Evolutionary conservation across 192 early-diverging fungal species (phyloP), one percentile per base, ranked within the genome.

Genomic region (Geranomyces variabilis): DNA sequence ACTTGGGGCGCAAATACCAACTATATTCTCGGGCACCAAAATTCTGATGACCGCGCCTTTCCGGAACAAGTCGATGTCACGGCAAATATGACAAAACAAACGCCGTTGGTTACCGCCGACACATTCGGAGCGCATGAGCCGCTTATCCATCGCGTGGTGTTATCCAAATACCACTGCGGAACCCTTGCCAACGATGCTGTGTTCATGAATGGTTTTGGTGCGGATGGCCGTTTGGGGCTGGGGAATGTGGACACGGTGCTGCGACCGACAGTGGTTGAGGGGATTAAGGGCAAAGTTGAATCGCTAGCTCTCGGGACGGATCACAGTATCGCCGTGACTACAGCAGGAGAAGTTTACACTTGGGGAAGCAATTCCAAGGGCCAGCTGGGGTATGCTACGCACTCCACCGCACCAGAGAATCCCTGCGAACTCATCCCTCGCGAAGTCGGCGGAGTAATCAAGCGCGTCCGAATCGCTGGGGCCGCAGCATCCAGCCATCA

Each of bases 1-100:
- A 90, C 88, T 0, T 93, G 92, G 92, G 92, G 92, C 29, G 69
- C 80, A 28, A 93, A 93, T 56, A 77, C 86, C 26, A 90, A 90
- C 68, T 90, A 86, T 47, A 81, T 86, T 0, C 81, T 91, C 19
- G 90, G 88, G 1, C 89, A 91, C 33, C 73, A 77, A 1, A 89
- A 90, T 63, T 80, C 83, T 13, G 90, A 93, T 48, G 80, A 88
- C 58, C 75, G 90, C 19, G 68, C 79, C 17, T 76, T 79, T 10
- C 91, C 91, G 15, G 90, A 91, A 71, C 80, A 84, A 17, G 83
- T 92, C 36, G 70, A 80, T 58, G 57, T 85, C 44, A 76, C 71
- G 67, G 71, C 77, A 67, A 67, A 17, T 68, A 41, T 64, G 69
- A 57, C 59, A 63, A 41, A 77, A 69, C 10, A 56, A 69, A 31